These are phyloP conservation scores for Articulospora tetracladia DNA, from an alignment of 495 filamentous ascomycete genomes.

Conservation along the genomic window DNA sequence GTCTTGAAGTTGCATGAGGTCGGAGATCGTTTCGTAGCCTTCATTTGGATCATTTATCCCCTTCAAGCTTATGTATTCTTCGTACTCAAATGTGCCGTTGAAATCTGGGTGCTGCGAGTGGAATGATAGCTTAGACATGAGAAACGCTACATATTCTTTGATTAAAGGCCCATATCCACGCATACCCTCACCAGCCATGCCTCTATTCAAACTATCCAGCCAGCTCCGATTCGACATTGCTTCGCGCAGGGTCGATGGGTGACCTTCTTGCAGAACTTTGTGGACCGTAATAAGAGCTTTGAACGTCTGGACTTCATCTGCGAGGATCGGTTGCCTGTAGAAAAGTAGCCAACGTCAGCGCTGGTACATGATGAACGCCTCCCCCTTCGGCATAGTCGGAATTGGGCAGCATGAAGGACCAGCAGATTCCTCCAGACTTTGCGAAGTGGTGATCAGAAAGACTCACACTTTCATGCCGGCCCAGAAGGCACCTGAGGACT, in stretches of 20 bases:
- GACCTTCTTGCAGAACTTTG: conserved; percentile 95
- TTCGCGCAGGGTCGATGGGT: conserved; percentile 80
- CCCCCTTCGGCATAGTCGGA: neutral
- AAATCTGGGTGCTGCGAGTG: conserved; percentile 97
- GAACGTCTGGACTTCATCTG: conserved; percentile 93
- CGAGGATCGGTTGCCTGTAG: conserved; percentile 82
- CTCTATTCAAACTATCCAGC: conserved; percentile 89
- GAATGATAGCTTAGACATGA: conserved; percentile 88
- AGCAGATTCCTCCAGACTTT: neutral
- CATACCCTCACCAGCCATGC: conserved; percentile 79
- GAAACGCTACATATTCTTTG: conserved; percentile 90
- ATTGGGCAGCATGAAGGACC: neutral
- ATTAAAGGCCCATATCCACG: conserved; percentile 91
- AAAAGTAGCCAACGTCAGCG: conserved; percentile 1
- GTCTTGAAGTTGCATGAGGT: conserved; percentile 95
- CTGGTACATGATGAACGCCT: neutral
- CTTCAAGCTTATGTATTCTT: conserved; percentile 97
- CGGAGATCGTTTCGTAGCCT: conserved; percentile 95
- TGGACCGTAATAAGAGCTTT: conserved; percentile 91
- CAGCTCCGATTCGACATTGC: conserved; percentile 85
- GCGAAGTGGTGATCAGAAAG: neutral
- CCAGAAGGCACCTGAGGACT: conserved; percentile 95
- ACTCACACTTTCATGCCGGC: conserved; percentile 95
- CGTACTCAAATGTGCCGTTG: conserved; percentile 98
- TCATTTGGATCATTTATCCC: conserved; percentile 98